A percentile compares a stretch with the other conserved stretches of the same genome.
Conservation (phyloP, 2,329 filamentous ascomycete species). For the Kalmusia sp. region DNA sequence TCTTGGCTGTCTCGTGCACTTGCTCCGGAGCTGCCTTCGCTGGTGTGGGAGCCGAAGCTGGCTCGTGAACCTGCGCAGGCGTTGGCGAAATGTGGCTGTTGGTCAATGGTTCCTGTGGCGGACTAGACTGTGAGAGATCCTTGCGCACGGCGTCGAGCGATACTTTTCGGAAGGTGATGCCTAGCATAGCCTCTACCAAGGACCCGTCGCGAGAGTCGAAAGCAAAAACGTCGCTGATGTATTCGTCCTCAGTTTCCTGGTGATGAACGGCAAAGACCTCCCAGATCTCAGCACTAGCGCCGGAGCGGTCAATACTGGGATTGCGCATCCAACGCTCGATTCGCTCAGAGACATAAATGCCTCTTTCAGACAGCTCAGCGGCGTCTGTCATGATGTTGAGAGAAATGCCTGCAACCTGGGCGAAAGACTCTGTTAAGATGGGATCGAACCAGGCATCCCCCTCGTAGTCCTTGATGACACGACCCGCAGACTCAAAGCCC, state of each 20-base stretch:
- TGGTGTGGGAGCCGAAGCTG: background rate
- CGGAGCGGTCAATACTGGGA: slow-evolving; percentile 13
- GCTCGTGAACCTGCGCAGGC: background rate
- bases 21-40: background rate
- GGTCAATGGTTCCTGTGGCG: no score
- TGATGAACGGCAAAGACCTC: slow-evolving; percentile 37
- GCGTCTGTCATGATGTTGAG: slow-evolving; percentile 36
- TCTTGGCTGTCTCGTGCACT: background rate
- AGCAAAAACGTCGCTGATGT: slow-evolving; percentile 42
- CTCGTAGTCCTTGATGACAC: slow-evolving; percentile 20
- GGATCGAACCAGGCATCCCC: slow-evolving; percentile 36
- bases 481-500: slow-evolving; percentile 16
- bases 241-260: slow-evolving; percentile 23
- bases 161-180: slow-evolving; percentile 29
- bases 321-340: slow-evolving; percentile 39
- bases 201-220: slow-evolving; percentile 34
- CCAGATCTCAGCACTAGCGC: slow-evolving; percentile 23
- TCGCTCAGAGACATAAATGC: slow-evolving; percentile 43
- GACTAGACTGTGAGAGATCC: background rate
- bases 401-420: slow-evolving; percentile 42
- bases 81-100: no score
- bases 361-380: background rate
- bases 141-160: background rate
- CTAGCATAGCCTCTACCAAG: slow-evolving; percentile 40
- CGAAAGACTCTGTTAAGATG: slow-evolving; percentile 35